Percentiles rank a stretch among this genome's conserved stretches.
phyloP scores from a whole-genome alignment of 2,329 filamentous ascomycete genomes.

The Kalmusia sp. region DNA sequence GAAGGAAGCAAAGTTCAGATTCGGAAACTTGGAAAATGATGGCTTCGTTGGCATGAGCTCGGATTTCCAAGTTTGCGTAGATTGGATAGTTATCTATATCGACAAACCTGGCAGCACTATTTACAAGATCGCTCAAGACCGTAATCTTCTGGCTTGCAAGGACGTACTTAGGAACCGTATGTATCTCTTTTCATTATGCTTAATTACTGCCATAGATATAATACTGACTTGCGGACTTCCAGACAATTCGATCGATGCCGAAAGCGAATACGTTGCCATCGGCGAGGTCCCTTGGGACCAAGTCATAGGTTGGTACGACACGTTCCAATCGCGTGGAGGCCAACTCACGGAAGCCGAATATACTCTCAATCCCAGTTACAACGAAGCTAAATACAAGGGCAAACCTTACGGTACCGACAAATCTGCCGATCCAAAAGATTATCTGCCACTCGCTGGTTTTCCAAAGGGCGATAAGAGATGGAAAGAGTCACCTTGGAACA shows the following conservation, averaged over 20 bases:
- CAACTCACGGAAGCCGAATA: not conserved
- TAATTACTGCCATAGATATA: not conserved
- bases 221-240: not conserved
- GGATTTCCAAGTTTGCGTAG: not conserved
- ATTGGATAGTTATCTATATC: not conserved
- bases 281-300: not conserved
- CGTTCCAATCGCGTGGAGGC: not conserved
- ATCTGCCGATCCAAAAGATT: too few species aligned
- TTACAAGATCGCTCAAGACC: not conserved
- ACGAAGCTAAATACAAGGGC: not conserved
- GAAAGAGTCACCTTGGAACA: too few species aligned
- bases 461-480: too few species aligned
- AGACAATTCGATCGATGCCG: not conserved
- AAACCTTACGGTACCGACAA: not conserved
- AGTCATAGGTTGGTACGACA: not conserved
- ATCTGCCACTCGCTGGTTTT: too few species aligned
- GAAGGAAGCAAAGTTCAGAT: not conserved
- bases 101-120: not conserved
- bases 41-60: not conserved
- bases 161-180: not conserved
- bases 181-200: not conserved
- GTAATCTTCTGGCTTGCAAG: not conserved
- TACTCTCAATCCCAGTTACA: not conserved
- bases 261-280: not conserved
- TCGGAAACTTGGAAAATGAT: not conserved